A percentile compares a stretch with the other conserved stretches of the same genome.
Conservation (phyloP, 805 yeast genomes). For the Hanseniaspora clermontiae region DNA sequence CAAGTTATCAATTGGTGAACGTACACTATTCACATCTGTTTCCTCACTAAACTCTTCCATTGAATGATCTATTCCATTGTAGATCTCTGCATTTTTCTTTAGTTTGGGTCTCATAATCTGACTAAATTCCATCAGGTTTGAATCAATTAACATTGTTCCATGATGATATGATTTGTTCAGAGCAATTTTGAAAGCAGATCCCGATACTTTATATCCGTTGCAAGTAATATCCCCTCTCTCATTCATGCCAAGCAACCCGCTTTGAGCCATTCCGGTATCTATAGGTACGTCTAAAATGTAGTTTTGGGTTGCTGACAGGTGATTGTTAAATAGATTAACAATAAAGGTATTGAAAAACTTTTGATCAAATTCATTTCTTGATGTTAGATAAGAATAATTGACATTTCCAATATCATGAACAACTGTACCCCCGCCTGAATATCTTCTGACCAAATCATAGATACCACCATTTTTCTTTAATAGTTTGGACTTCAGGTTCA, state of each 20-base stretch:
- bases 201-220: constrained; percentile 53
- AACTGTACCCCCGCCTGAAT: constrained; percentile 94
- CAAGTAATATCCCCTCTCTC: constrained; percentile 61
- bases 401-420: constrained; percentile 86
- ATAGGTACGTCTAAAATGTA: background rate
- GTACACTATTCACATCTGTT: constrained; percentile 60
- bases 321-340: constrained; percentile 24
- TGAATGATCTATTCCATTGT: constrained; percentile 8
- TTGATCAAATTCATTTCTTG: constrained; percentile 53
- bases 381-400: constrained; percentile 70
- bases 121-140: constrained; percentile 48
- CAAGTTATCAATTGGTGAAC: constrained; percentile 65
- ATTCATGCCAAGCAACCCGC: constrained; percentile 38
- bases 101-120: constrained; percentile 43
- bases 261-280: constrained; percentile 12
- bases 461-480: constrained; percentile 33
- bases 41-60: constrained; percentile 35
- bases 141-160: constrained; percentile 79
- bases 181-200: constrained; percentile 83
- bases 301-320: constrained; percentile 1
- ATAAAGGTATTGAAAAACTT: constrained; percentile 41
- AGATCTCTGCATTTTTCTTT: background rate
- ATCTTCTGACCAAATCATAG: constrained; percentile 62
- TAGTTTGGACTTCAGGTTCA: constrained; percentile 36
- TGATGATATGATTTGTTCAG: constrained; percentile 80